Evolutionary conservation across 2,329 filamentous ascomycete species (phyloP).

Genomic region (Cladophialophora chaetospira): DNA sequence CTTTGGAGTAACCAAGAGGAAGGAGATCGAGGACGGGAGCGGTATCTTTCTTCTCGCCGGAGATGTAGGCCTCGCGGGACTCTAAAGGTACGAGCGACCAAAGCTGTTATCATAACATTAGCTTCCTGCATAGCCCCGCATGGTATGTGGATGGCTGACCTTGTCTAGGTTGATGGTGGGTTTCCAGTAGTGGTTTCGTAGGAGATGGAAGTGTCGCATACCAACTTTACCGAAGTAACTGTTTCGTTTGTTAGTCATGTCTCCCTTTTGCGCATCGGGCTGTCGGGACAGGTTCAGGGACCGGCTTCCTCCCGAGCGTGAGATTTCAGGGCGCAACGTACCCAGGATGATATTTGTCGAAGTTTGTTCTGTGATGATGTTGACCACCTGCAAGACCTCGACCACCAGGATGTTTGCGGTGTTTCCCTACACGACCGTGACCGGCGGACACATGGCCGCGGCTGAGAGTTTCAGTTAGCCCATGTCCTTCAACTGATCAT

Average conservation of each 20-base stretch:
- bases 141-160: constrained; percentile 56
- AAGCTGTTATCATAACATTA: constrained; percentile 60
- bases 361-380: constrained; percentile 95
- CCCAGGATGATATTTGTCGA: constrained; percentile 94
- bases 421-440: constrained; percentile 98
- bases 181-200: constrained; percentile 96
- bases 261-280: background rate
- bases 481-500: constrained; percentile 11
- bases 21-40: constrained; percentile 98
- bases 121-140: background rate
- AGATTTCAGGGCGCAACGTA: constrained; percentile 73
- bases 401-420: constrained; percentile 86
- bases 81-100: constrained; percentile 93
- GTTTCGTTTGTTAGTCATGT: constrained; percentile 15
- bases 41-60: constrained; percentile 78
- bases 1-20: constrained; percentile 95
- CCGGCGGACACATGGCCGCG: constrained; percentile 98
- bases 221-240: constrained; percentile 75
- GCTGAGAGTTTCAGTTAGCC: constrained; percentile 53
- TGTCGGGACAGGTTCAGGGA: background rate
- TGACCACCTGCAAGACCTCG: constrained; percentile 95
- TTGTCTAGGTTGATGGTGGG: constrained; percentile 99
- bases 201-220: constrained; percentile 97
- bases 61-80: constrained; percentile 89
- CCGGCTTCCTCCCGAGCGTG: background rate